Evolutionary conservation across 2,329 filamentous ascomycete species (phyloP).

Genomic region (Sporothrix pallida): DNA sequence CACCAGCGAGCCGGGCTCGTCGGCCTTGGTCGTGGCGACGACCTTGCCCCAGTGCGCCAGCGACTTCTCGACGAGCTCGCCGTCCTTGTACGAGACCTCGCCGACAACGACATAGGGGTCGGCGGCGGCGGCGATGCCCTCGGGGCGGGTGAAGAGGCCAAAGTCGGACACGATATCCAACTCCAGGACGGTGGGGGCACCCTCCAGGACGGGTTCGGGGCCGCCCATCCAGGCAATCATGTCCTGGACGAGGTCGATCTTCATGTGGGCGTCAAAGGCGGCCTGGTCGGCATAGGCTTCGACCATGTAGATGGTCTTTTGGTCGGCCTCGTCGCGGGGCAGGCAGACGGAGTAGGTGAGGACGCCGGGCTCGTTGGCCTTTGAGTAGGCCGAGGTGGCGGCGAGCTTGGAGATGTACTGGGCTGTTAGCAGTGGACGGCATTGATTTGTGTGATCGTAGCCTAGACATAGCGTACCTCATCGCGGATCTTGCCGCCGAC

Average conservation of each 20-base stretch:
- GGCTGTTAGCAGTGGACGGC: background rate
- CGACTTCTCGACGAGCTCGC: constrained; percentile 37
- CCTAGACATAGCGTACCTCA: constrained; percentile 25
- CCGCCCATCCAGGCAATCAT: constrained; percentile 40
- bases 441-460: too few relatives aligned
- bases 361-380: constrained; percentile 38
- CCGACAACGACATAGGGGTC: constrained; percentile 42
- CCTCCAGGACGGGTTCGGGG: constrained; percentile 34
- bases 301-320: constrained; percentile 41
- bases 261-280: constrained; percentile 42
- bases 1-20: constrained; percentile 41
- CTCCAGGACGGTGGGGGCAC: constrained; percentile 34
- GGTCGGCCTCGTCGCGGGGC: constrained; percentile 39
- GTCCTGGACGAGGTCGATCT: constrained; percentile 36
- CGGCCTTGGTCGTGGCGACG: constrained; percentile 38
- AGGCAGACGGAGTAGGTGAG: constrained; percentile 41
- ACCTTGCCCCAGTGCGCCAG: constrained; percentile 43
- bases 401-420: constrained; percentile 38
- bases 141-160: constrained; percentile 37
- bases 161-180: constrained; percentile 40
- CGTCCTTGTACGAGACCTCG: constrained; percentile 42
- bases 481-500: constrained; percentile 32
- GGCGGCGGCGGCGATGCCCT: constrained; percentile 22
- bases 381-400: constrained; percentile 34
- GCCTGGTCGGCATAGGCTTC: constrained; percentile 42